A percentile compares a stretch with the other conserved stretches of the same genome.
Evolutionary conservation across 2,329 filamentous ascomycete species (phyloP).

Genomic region (Colletotrichum spaethianum): DNA sequence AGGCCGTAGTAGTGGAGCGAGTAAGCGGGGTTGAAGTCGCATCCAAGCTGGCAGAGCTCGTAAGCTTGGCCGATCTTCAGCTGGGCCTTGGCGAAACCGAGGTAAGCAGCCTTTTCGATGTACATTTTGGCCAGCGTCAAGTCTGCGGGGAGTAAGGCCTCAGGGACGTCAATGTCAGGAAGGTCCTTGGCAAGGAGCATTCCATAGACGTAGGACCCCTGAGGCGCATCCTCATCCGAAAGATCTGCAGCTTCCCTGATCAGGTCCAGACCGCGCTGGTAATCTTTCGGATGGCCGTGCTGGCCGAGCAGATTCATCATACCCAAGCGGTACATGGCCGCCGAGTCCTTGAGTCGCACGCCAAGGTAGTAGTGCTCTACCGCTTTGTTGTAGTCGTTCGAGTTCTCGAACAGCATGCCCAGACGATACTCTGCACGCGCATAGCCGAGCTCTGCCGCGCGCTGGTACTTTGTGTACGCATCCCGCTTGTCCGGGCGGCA

Average conservation of each 20-base stretch:
- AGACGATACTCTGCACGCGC: constrained; percentile 94
- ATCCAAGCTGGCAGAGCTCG: constrained; percentile 92
- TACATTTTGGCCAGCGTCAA: constrained; percentile 83
- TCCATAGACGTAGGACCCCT: constrained; percentile 94
- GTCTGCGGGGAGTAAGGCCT: constrained; percentile 78
- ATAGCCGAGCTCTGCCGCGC: constrained; percentile 89
- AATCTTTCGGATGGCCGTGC: constrained; percentile 90
- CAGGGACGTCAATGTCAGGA: constrained; percentile 88
- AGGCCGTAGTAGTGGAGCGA: constrained; percentile 97
- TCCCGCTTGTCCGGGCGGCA: constrained; percentile 93
- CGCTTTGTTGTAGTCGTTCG: constrained; percentile 92
- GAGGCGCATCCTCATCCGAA: constrained; percentile 95
- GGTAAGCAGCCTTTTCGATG: constrained; percentile 95
- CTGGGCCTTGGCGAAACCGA: constrained; percentile 96
- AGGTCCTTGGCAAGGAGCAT: constrained; percentile 94
- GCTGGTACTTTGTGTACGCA: constrained; percentile 88
- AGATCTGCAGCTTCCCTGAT: constrained; percentile 87
- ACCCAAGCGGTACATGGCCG: constrained; percentile 86
- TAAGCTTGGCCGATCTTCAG: constrained; percentile 97
- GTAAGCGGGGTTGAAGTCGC: constrained; percentile 93
- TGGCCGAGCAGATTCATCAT: constrained; percentile 99
- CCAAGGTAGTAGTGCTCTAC: constrained; percentile 91
- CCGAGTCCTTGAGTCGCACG: constrained; percentile 85
- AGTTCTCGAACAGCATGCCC: constrained; percentile 97
- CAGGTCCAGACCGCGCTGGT: constrained; percentile 81